Percentiles rank a stretch among this genome's conserved stretches.
Evolutionary conservation across 2,329 filamentous ascomycete genomes (phyloP).

Genomic region (Phyllosticta paracitricarpa): DNA sequence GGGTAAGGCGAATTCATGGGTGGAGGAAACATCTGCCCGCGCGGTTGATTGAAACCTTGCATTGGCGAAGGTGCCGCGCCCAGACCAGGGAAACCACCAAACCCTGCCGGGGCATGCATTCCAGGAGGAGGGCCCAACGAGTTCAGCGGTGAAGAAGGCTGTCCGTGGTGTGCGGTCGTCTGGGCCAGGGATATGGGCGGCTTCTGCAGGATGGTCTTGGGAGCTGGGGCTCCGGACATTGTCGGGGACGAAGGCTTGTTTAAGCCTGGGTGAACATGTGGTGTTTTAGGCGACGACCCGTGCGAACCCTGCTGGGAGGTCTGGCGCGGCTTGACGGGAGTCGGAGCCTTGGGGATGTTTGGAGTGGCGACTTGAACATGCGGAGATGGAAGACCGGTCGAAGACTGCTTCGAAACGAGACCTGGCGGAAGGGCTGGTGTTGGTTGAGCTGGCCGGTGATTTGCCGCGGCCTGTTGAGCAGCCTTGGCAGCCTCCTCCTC

Average conservation of each 20-base stretch:
- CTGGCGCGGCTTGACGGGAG: conserved; percentile 66
- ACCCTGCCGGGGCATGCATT: conserved; percentile 46
- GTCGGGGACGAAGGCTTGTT: conserved; percentile 49
- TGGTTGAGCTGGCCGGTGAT: conserved; percentile 28
- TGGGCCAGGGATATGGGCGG: conserved; percentile 32
- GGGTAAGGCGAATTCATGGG: conserved; percentile 43
- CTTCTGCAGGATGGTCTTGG: conserved; percentile 55
- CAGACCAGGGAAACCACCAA: conserved; percentile 35
- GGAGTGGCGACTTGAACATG: conserved; percentile 72
- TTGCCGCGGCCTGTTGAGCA: conserved; percentile 18
- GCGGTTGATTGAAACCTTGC: conserved; percentile 35
- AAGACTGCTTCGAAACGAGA: conserved; percentile 43
- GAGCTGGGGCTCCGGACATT: conserved; percentile 57
- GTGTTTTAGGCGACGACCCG: conserved; percentile 58
- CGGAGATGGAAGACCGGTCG: conserved; percentile 58
- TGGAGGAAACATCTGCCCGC: conserved; percentile 40
- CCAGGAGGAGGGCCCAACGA: conserved; percentile 50
- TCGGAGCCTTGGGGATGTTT: conserved; percentile 70
- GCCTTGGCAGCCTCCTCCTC: conserved; percentile 31
- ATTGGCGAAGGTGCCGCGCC: conserved; percentile 32
- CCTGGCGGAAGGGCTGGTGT: conserved; percentile 42
- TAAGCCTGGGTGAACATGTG: conserved; percentile 40
- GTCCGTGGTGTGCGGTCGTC: conserved; percentile 42
- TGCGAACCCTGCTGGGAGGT: conserved; percentile 69
- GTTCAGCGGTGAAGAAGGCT: conserved; percentile 53